phyloP scores from a whole-genome alignment of 2,329 filamentous ascomycete genomes.

The Claviceps paspali region DNA sequence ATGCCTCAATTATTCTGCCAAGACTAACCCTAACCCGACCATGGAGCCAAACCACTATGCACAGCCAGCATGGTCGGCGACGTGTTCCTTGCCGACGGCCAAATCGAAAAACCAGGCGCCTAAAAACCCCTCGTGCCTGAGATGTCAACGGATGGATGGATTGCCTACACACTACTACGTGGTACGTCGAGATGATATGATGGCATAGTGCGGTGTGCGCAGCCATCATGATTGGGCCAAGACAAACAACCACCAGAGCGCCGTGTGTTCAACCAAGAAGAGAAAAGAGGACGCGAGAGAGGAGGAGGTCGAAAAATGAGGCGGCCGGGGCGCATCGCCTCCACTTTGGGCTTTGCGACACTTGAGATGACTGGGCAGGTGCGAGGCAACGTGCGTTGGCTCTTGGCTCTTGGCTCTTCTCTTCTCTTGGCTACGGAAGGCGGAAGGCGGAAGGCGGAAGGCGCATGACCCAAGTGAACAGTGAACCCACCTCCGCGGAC shows the following conservation, averaged over 20 bases:
- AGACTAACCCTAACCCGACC: too few relatives aligned
- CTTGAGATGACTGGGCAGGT: not conserved
- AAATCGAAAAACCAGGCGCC: not conserved
- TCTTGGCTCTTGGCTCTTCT: too few relatives aligned
- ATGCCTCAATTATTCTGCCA: too few relatives aligned
- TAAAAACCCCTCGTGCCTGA: not conserved
- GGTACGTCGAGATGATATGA: too few relatives aligned
- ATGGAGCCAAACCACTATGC: too few relatives aligned
- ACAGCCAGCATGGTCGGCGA: not conserved
- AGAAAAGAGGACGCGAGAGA: not conserved
- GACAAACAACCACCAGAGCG: not conserved
- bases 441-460: too few relatives aligned
- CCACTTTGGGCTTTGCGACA: not conserved
- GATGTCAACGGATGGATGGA: too few relatives aligned
- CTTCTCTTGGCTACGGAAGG: too few relatives aligned
- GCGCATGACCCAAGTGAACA: too few relatives aligned
- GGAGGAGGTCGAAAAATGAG: constrained; percentile 1
- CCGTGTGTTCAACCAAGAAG: not conserved
- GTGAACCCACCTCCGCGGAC: too few relatives aligned
- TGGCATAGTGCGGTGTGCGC: not conserved
- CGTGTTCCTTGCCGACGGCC: not conserved
- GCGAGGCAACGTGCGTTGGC: not conserved
- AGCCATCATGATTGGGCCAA: not conserved
- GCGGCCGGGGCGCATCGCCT: constrained; percentile 2
- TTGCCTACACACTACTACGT: too few relatives aligned